Percentiles rank a stretch among this genome's conserved stretches.
Evolutionary conservation across 2,329 filamentous ascomycete genomes (phyloP).

Genomic region (Westerdykella aurantiaca): DNA sequence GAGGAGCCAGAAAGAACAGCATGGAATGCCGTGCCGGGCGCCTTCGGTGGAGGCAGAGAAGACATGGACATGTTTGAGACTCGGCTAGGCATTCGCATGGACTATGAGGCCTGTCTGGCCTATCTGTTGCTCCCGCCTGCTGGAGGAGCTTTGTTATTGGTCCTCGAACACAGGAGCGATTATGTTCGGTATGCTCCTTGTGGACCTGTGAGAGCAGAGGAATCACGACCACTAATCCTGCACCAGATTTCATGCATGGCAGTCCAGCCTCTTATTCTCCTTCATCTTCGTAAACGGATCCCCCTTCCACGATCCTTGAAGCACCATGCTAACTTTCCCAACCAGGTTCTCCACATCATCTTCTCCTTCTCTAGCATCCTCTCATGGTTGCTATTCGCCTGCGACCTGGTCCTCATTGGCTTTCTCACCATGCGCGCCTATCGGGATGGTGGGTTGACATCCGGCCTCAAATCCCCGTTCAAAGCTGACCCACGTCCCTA

Average conservation of each 20-base stretch:
- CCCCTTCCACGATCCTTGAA: not conserved
- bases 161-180: constrained; percentile 90
- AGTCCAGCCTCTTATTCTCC: constrained; percentile 78
- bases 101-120: constrained; percentile 85
- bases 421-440: constrained; percentile 77
- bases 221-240: not conserved
- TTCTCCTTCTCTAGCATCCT: constrained; percentile 80
- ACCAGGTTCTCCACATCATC: constrained; percentile 65
- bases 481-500: constrained; percentile 27
- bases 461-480: not conserved
- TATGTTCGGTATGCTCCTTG: constrained; percentile 73
- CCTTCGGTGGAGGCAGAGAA: constrained; percentile 45
- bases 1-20: constrained; percentile 22
- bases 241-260: constrained; percentile 88
- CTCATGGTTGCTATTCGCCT: constrained; percentile 74
- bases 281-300: constrained; percentile 49
- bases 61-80: constrained; percentile 80
- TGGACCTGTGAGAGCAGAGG: constrained; percentile 6
- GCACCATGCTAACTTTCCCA: not conserved
- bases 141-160: constrained; percentile 75
- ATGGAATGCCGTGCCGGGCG: constrained; percentile 20
- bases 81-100: constrained; percentile 75
- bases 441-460: constrained; percentile 60
- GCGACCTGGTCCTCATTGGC: constrained; percentile 69
- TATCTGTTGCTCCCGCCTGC: constrained; percentile 81